phyloP scores from a whole-genome alignment of 768 basidiomycete genomes.

The Boletus bicolor region DNA sequence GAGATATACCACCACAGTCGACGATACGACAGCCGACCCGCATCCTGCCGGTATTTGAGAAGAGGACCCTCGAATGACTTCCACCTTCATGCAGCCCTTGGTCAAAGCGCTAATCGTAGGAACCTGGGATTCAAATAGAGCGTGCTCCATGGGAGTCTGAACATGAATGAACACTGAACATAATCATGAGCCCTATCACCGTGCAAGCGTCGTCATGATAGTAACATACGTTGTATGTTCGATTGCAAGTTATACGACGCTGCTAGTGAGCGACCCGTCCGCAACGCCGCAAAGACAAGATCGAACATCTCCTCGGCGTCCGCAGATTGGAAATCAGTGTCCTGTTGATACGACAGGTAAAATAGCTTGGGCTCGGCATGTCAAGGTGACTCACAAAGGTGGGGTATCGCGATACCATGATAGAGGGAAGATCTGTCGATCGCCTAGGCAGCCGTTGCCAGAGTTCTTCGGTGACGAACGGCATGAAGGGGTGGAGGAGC shows the following conservation, averaged over 20 bases:
- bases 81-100: constrained; percentile 81
- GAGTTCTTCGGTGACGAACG: constrained; percentile 96
- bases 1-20: constrained; percentile 73
- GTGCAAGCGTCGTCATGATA: neutral
- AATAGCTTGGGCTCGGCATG: neutral
- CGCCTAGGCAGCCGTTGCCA: constrained; percentile 95
- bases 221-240: constrained; percentile 46
- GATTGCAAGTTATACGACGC: constrained; percentile 86
- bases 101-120: constrained; percentile 77
- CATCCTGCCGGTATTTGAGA: constrained; percentile 77
- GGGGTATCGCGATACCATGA: constrained; percentile 89
- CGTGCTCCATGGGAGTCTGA: constrained; percentile 57
- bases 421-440: constrained; percentile 76
- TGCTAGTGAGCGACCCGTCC: constrained; percentile 45
- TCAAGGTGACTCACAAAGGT: constrained; percentile 52
- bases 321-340: constrained; percentile 55
- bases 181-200: neutral
- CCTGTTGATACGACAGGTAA: constrained; percentile 37
- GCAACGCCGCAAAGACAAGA: constrained; percentile 75
- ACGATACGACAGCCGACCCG: constrained; percentile 75
- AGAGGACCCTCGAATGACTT: constrained; percentile 55
- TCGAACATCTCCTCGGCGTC: constrained; percentile 85
- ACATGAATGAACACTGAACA: constrained; percentile 67
- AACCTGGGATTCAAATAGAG: constrained; percentile 67
- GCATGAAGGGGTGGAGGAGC: constrained; percentile 97